Percentiles rank a stretch among this genome's conserved stretches.
These are phyloP conservation scores for Aspergillus hancockii DNA, from an alignment of 495 filamentous ascomycete species.

Conservation along the genomic window DNA sequence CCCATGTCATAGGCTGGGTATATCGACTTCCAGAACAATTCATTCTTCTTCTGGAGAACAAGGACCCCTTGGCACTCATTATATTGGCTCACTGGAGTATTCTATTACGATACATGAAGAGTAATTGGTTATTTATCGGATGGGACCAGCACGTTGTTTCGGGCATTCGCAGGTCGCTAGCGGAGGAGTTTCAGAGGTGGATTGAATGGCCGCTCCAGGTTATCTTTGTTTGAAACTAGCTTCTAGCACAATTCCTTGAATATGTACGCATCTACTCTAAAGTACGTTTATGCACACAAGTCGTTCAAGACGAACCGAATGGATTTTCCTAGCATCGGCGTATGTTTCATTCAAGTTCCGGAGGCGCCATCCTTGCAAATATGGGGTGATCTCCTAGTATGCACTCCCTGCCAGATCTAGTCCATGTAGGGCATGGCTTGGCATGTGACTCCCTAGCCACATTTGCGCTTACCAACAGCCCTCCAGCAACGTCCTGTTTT, in stretches of 20 bases:
- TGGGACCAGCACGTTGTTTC: slow-evolving; percentile 42
- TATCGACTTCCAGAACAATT: slow-evolving; percentile 36
- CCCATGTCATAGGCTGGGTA: slow-evolving; percentile 36
- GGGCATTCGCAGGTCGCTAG: slow-evolving; percentile 29
- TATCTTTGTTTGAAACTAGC: not conserved
- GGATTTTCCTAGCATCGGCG: too few relatives aligned
- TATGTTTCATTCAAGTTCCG: not conserved
- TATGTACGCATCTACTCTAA: not conserved
- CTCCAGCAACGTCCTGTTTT: too few relatives aligned
- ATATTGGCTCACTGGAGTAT: slow-evolving; percentile 45
- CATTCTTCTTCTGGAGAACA: slow-evolving; percentile 32
- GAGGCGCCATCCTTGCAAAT: not conserved
- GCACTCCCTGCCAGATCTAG: not conserved
- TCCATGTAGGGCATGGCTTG: not conserved
- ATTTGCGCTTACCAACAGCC: not conserved
- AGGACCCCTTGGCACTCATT: slow-evolving; percentile 38
- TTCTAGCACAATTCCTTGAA: not conserved
- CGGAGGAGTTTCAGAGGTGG: slow-evolving; percentile 24
- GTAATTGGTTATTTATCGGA: slow-evolving; percentile 39
- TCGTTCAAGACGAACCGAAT: too few relatives aligned
- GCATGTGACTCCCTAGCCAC: not conserved
- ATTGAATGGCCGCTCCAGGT: slow-evolving; percentile 33
- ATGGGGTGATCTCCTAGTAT: not conserved
- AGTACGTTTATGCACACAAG: too few relatives aligned
- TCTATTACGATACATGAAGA: slow-evolving; percentile 36